phyloP scores from a whole-genome alignment of 441 rosid species.

The Populus tomentosa region DNA sequence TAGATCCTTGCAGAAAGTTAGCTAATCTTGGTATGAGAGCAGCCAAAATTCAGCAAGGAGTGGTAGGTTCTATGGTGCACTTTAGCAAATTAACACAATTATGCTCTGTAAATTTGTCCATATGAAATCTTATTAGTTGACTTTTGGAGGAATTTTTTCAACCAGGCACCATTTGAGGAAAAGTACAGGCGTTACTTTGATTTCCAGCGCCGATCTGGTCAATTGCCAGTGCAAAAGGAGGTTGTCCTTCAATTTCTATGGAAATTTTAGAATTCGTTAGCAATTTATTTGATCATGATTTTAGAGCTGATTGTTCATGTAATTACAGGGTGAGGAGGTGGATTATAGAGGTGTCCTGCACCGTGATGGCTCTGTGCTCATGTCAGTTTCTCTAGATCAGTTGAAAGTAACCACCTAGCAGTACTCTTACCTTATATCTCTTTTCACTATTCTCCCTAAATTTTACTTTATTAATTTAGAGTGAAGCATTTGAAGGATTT shows the following conservation, averaged over 20 bases:
- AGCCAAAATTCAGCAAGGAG: slow-evolving; percentile 80
- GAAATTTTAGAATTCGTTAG: not conserved
- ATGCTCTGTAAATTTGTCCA: not conserved
- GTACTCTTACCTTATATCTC: not conserved
- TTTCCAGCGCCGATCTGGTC: slow-evolving; percentile 88
- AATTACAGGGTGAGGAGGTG: slow-evolving; percentile 78
- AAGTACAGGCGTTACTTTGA: slow-evolving; percentile 90
- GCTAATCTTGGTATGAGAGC: slow-evolving; percentile 89
- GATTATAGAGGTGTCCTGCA: slow-evolving; percentile 92
- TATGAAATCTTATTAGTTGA: slow-evolving; percentile 6
- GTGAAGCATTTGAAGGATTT: not conserved
- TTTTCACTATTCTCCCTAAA: not conserved
- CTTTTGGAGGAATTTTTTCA: slow-evolving; percentile 4
- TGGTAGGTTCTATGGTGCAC: slow-evolving; percentile 44
- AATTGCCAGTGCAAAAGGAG: slow-evolving; percentile 89
- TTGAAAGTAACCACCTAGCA: slow-evolving; percentile 49
- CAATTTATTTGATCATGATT: not conserved
- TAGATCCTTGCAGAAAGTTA: slow-evolving; percentile 89
- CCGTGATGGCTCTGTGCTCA: slow-evolving; percentile 95
- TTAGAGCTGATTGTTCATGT: slow-evolving; percentile 15
- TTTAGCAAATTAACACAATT: slow-evolving; percentile 16
- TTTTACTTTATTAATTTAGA: not conserved
- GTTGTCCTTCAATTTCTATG: slow-evolving; percentile 29
- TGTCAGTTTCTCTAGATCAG: slow-evolving; percentile 77
- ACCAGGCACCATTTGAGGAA: slow-evolving; percentile 90